phyloP scores from a whole-genome alignment of 495 filamentous ascomycete species.

The Aspergillus nanangensis region DNA sequence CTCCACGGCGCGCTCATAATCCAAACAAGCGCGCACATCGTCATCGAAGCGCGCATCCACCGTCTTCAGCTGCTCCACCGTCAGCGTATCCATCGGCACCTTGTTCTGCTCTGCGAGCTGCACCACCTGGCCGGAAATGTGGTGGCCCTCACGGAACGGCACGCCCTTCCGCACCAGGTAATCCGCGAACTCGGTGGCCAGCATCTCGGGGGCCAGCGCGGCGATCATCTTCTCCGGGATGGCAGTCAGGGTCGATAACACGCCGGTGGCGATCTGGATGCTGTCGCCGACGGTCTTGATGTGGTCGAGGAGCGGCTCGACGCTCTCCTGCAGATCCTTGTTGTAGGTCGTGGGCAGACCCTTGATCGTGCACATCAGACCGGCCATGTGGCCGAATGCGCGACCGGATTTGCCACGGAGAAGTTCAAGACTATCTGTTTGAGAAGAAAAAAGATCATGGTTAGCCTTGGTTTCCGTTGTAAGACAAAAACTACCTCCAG shows the following conservation, averaged over 20 bases:
- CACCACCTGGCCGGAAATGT: constrained; percentile 80
- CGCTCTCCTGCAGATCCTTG: constrained; percentile 89
- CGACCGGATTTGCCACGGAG: constrained; percentile 83
- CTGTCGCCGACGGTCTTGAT: constrained; percentile 84
- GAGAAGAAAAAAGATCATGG: too few relatives aligned
- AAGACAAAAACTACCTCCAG: too few relatives aligned
- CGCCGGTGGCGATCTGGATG: constrained; percentile 80
- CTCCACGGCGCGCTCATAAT: constrained; percentile 88
- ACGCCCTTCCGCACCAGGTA: constrained; percentile 90
- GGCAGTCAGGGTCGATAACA: constrained; percentile 61
- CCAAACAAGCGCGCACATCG: constrained; percentile 69
- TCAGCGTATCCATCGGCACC: constrained; percentile 73
- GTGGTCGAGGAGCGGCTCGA: constrained; percentile 83
- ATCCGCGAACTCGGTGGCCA: constrained; percentile 81
- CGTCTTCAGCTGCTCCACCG: constrained; percentile 63
- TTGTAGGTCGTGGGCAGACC: constrained; percentile 89
- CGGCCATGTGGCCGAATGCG: constrained; percentile 83
- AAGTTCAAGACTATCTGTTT: constrained; percentile 79
- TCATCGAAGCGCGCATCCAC: constrained; percentile 71
- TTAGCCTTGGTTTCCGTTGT: neutral
- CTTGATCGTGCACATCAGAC: constrained; percentile 84
- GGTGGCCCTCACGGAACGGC: constrained; percentile 73
- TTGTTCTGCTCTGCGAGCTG: constrained; percentile 65
- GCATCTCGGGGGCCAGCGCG: constrained; percentile 71
- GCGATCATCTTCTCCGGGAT: constrained; percentile 72